These are phyloP conservation scores for Coemansia reversa DNA, from an alignment of 192 early-diverging fungal genomes.

Conservation along the genomic window DNA sequence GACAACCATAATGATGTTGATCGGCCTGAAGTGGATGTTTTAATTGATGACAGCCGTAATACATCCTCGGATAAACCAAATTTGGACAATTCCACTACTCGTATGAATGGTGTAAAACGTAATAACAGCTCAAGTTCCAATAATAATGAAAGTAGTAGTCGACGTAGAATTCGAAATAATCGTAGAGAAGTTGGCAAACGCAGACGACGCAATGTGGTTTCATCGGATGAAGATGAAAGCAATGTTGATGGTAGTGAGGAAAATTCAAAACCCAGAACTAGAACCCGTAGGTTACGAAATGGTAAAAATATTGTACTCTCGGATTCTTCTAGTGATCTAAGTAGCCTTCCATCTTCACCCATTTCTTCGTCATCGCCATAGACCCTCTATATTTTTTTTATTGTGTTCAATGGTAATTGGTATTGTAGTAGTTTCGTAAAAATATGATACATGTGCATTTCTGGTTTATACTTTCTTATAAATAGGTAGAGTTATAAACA, in stretches of 20 bases:
- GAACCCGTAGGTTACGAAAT: neutral
- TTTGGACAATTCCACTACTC: neutral
- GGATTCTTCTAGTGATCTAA: neutral
- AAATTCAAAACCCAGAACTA: neutral
- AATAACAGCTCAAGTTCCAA: neutral
- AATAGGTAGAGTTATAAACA: no score
- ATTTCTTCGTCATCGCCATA: slow-evolving; percentile 5
- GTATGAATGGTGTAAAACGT: slow-evolving; percentile 1
- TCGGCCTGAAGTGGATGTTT: neutral
- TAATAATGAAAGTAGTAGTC: neutral
- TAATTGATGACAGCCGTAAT: neutral
- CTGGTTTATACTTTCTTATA: no score
- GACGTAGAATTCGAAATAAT: neutral
- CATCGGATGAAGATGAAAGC: slow-evolving; percentile 29
- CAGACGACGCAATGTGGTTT: slow-evolving; percentile 25
- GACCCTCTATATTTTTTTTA: slow-evolving; percentile 1
- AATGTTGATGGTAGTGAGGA: neutral
- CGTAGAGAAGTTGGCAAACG: slow-evolving; percentile 5
- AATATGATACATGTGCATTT: neutral
- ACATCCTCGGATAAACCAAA: neutral
- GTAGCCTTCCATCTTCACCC: slow-evolving; percentile 8
- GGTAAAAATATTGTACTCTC: neutral
- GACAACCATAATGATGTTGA: neutral
- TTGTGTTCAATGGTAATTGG: neutral
- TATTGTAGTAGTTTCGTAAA: neutral